phyloP scores from a whole-genome alignment of 495 filamentous ascomycete genomes.

The Gamarada debralockiae region DNA sequence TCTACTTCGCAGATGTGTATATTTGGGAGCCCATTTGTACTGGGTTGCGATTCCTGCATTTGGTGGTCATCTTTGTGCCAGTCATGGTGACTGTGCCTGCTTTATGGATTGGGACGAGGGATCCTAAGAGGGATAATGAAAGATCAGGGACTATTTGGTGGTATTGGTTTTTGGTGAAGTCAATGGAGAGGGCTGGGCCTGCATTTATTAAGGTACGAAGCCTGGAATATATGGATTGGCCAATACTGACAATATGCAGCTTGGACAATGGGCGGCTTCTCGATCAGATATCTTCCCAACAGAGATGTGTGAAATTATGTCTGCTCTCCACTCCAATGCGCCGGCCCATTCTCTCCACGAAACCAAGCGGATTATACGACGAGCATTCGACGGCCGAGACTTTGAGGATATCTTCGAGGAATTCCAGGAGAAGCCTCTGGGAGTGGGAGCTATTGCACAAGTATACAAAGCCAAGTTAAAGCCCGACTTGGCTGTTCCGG shows the following conservation, averaged over 20 bases:
- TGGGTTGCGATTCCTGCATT: constrained; percentile 76
- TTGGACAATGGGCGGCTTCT: constrained; percentile 99
- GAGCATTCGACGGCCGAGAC: constrained; percentile 72
- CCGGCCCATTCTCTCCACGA: constrained; percentile 81
- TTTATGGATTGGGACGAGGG: constrained; percentile 69
- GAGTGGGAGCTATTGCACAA: constrained; percentile 95
- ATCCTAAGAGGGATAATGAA: constrained; percentile 60
- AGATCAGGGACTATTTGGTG: constrained; percentile 86
- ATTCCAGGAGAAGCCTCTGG: constrained; percentile 85
- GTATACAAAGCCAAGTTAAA: constrained; percentile 96
- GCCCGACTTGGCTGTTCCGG: constrained; percentile 62
- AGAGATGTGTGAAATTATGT: constrained; percentile 90
- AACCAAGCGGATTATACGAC: constrained; percentile 73
- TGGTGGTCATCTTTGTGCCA: constrained; percentile 86
- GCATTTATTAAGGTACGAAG: constrained; percentile 90
- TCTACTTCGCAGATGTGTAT: constrained; percentile 64
- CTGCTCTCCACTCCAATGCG: constrained; percentile 88
- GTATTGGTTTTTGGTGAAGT: constrained; percentile 82
- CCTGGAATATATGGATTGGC: neutral
- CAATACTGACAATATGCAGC: constrained; percentile 44
- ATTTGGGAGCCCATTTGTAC: constrained; percentile 87
- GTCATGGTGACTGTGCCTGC: constrained; percentile 75
- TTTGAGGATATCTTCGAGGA: constrained; percentile 97
- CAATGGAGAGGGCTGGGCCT: constrained; percentile 92
- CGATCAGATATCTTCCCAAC: constrained; percentile 96